Evolutionary conservation across 2,329 filamentous ascomycete species (phyloP), one percentile per base, ranked within the genome.

Genomic region (Fusarium clavum): DNA sequence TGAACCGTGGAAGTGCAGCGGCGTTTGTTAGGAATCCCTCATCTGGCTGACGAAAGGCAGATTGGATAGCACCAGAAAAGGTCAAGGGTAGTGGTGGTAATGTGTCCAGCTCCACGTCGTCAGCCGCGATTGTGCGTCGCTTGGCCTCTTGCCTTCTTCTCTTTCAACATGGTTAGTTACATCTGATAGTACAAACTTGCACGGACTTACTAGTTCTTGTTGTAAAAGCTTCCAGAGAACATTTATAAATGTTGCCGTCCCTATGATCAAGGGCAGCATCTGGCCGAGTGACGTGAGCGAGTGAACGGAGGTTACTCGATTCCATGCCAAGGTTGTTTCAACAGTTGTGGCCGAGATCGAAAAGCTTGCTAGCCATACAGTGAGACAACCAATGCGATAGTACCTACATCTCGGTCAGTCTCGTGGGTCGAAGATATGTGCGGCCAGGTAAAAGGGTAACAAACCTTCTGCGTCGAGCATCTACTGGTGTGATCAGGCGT

Each of bases 181-280:
- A n/a, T n/a, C n/a, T n/a, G n/a, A n/a, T n/a, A n/a, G n/a, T n/a
- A n/a, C n/a, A n/a, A n/a, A n/a, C n/a, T n/a, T n/a, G n/a, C n/a
- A n/a, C n/a, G n/a, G n/a, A n/a, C n/a, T n/a, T n/a, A n/a, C n/a
- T n/a, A 20, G 20, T 20, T 20, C 20, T 3, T 20, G 20, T 20
- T 20, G 3, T 0, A 38, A 18, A 10, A 38, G 5, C 1, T 18
- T 4, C 32, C 32, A 38, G 16, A 38, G 5, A 4, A 38, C 32
- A n/a, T n/a, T n/a, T 0, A 34, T 18, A 0, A 38, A 1, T 4
- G 16, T 3, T 18, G 32, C 32, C 2, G 1, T 1, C 6, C 32
- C 32, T 38, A 38, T 1, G 5, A 38, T 6, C 0, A 38, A n/a
- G 5, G 32, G 0, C 0, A 38, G 0, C 3, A 38, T 38, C 5